These are phyloP conservation scores for Xerocomellus amylosporus DNA, from an alignment of 768 basidiomycete species.

Conservation along the genomic window DNA sequence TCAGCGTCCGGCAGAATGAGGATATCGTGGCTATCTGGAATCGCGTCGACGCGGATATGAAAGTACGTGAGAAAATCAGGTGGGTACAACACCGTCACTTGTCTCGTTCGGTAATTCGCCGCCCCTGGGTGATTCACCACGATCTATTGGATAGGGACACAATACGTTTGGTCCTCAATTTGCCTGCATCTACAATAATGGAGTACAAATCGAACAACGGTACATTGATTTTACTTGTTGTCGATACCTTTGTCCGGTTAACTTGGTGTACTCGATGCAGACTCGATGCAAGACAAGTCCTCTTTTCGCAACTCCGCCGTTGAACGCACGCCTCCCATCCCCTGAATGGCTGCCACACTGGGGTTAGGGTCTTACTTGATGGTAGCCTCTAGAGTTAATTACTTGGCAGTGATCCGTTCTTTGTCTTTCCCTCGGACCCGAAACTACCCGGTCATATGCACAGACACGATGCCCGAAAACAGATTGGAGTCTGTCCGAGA, in stretches of 20 bases:
- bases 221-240: constrained; percentile 21
- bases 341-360: constrained; percentile 9
- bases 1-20: constrained; percentile 90
- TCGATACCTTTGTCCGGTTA: background rate
- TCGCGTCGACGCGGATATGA: constrained; percentile 70
- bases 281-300: constrained; percentile 87
- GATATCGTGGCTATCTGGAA: constrained; percentile 96
- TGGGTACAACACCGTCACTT: constrained; percentile 41
- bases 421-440: constrained; percentile 2
- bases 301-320: constrained; percentile 72
- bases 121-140: constrained; percentile 2
- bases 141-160: constrained; percentile 57
- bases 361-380: background rate
- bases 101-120: constrained; percentile 15
- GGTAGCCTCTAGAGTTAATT: background rate
- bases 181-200: constrained; percentile 78
- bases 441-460: background rate
- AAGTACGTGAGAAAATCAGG: constrained; percentile 79
- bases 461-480: background rate
- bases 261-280: constrained; percentile 35
- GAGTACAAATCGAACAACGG: constrained; percentile 96
- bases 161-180: constrained; percentile 68
- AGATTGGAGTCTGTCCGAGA: constrained; percentile 4
- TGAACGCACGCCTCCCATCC: constrained; percentile 38
- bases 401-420: background rate